Evolutionary conservation across 164 flowering plant genomes (phyloP).

Genomic region (Vitis rotundifolia): DNA sequence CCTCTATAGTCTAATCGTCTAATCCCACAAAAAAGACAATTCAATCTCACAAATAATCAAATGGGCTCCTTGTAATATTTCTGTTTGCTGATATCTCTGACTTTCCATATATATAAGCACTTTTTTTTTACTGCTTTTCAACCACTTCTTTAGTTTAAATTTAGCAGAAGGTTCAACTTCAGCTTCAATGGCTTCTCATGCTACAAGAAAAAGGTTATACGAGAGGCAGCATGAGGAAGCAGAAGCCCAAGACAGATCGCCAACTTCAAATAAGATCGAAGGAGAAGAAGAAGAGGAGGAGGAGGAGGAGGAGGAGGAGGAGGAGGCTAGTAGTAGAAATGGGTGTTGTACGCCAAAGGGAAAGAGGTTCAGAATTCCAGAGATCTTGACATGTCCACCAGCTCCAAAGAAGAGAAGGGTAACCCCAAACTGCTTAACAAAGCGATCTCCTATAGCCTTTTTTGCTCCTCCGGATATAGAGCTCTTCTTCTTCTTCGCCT

Average conservation of each 20-base stretch:
- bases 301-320: not conserved
- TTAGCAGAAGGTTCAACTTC: no score
- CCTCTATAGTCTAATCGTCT: not conserved
- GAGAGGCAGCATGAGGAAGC: no score
- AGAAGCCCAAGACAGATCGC: no score
- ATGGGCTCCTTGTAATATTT: not conserved
- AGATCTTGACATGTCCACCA: slow-evolving; percentile 45
- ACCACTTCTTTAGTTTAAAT: no score
- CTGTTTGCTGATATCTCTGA: slow-evolving; percentile 1
- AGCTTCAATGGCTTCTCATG: no score
- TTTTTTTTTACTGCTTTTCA: not conserved
- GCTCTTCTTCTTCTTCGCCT: slow-evolving; percentile 48
- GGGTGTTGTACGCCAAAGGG: slow-evolving; percentile 46
- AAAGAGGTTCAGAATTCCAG: slow-evolving; percentile 37
- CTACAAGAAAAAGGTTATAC: no score
- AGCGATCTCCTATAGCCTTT: slow-evolving; percentile 29
- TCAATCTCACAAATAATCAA: slow-evolving; percentile 1
- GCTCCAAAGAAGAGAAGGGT: slow-evolving; percentile 53
- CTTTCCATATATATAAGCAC: no score
- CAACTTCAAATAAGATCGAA: not conserved
- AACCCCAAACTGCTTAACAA: slow-evolving; percentile 15
- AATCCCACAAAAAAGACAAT: slow-evolving; percentile 1
- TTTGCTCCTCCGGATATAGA: slow-evolving; percentile 50
- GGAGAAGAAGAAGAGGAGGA: not conserved
- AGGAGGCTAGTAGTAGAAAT: no score